These are phyloP conservation scores for Hansenula sp. DNA, from an alignment of 1,139 yeast genomes.

Conservation along the genomic window DNA sequence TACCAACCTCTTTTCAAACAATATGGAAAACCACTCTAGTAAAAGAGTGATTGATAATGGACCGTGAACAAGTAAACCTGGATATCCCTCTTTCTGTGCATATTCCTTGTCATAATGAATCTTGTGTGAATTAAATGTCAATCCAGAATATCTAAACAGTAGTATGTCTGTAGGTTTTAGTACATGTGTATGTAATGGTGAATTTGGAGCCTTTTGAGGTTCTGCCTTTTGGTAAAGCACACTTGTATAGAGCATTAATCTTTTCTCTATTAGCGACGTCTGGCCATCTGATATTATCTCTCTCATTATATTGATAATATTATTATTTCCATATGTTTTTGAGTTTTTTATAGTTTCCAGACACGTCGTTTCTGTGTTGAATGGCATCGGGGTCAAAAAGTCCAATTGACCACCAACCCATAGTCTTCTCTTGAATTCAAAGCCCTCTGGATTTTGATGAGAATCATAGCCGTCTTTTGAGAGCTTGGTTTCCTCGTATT, in stretches of 20 bases:
- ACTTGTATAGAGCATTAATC: constrained; percentile 32
- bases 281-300: constrained; percentile 23
- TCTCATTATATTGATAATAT: constrained; percentile 43
- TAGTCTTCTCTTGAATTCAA: constrained; percentile 54
- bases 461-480: constrained; percentile 80
- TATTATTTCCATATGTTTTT: constrained; percentile 31
- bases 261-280: constrained; percentile 25
- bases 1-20: constrained; percentile 15
- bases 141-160: constrained; percentile 60
- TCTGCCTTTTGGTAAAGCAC: constrained; percentile 15
- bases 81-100: constrained; percentile 54
- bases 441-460: constrained; percentile 61
- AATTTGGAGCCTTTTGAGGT: constrained; percentile 5
- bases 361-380: constrained; percentile 37
- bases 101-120: constrained; percentile 70
- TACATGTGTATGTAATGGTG: constrained; percentile 11
- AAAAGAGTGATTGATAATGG: constrained; percentile 66
- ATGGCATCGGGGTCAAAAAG: constrained; percentile 33
- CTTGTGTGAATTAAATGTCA: constrained; percentile 77
- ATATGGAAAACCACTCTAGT: constrained; percentile 35
- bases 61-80: constrained; percentile 69
- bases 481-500: constrained; percentile 43
- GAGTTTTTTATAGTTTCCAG: constrained; percentile 39
- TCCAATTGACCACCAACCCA: constrained; percentile 74
- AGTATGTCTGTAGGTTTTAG: constrained; percentile 23